A percentile compares a stretch with the other conserved stretches of the same genome.
phyloP scores from a whole-genome alignment of 2,329 filamentous ascomycete species.

The Stachybotrys echinatus region DNA sequence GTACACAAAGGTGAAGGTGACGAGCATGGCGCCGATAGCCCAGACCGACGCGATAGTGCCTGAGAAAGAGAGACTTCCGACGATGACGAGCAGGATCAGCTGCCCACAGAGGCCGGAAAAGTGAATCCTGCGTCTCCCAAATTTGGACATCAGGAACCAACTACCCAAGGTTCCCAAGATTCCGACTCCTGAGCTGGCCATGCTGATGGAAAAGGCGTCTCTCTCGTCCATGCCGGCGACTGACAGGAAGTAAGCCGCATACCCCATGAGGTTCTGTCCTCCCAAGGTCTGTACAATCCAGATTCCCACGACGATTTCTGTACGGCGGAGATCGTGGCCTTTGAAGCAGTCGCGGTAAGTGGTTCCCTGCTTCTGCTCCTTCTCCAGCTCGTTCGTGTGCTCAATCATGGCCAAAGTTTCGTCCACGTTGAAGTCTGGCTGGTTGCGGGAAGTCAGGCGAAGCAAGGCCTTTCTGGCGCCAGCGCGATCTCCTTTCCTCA shows the following conservation, averaged over 20 bases:
- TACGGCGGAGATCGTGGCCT: slow-evolving; percentile 45
- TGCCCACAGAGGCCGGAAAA: slow-evolving; percentile 37
- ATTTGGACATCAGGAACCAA: slow-evolving; percentile 42
- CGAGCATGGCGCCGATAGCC: slow-evolving; percentile 40
- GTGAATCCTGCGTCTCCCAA: slow-evolving; percentile 46
- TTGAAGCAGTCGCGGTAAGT: slow-evolving; percentile 47
- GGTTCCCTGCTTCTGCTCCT: slow-evolving; percentile 33
- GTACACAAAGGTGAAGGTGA: slow-evolving; percentile 49
- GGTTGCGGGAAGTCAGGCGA: slow-evolving; percentile 32
- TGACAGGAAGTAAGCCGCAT: slow-evolving; percentile 39
- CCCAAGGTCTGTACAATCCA: slow-evolving; percentile 44
- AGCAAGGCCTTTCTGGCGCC: slow-evolving; percentile 35
- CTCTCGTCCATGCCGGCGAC: slow-evolving; percentile 39
- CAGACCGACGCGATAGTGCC: slow-evolving; percentile 28
- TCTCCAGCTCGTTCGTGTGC: slow-evolving; percentile 47
- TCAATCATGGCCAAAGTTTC: slow-evolving; percentile 48
- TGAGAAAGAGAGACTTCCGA: slow-evolving; percentile 33
- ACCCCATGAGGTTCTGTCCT: slow-evolving; percentile 44
- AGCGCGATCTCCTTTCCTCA: slow-evolving; percentile 35
- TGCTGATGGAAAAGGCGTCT: slow-evolving; percentile 38
- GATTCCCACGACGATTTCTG: slow-evolving; percentile 44
- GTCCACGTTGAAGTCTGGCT: slow-evolving; percentile 36
- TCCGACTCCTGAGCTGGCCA: slow-evolving; percentile 44
- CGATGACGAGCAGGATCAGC: slow-evolving; percentile 32
- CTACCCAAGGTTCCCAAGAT: slow-evolving; percentile 45